These are phyloP conservation scores for Candida incommunis DNA, from an alignment of 805 yeast species.

Conservation along the genomic window DNA sequence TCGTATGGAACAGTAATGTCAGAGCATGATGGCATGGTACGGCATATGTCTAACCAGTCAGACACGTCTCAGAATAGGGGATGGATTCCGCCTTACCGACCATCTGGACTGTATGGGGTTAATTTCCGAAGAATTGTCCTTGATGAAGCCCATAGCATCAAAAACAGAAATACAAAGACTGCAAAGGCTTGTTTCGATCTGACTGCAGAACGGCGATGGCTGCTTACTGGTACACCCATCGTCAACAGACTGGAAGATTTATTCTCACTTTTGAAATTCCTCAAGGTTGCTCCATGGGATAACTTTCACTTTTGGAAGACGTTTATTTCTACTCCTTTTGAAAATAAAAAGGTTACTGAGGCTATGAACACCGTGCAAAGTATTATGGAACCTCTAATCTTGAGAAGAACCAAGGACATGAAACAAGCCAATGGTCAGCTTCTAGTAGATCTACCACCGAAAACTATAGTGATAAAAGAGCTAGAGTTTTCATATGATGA, in stretches of 20 bases:
- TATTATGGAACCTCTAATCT: slow-evolving; percentile 65
- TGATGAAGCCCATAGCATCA: slow-evolving; percentile 84
- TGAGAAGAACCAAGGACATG: slow-evolving; percentile 81
- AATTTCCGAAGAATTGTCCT: slow-evolving; percentile 62
- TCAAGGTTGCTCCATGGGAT: slow-evolving; percentile 81
- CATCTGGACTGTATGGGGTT: slow-evolving; percentile 50
- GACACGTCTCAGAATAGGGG: slow-evolving; percentile 13
- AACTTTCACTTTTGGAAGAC: slow-evolving; percentile 77
- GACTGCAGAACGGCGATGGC: slow-evolving; percentile 60
- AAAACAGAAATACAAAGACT: slow-evolving; percentile 66
- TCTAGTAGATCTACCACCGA: slow-evolving; percentile 62
- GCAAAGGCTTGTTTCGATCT: slow-evolving; percentile 63
- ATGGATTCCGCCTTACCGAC: not conserved
- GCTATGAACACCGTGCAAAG: slow-evolving; percentile 79
- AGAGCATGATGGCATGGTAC: slow-evolving; percentile 43
- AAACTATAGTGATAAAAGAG: slow-evolving; percentile 55
- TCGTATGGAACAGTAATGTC: slow-evolving; percentile 78
- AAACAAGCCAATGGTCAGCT: slow-evolving; percentile 58
- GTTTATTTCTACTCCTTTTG: slow-evolving; percentile 73
- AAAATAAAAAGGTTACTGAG: slow-evolving; percentile 49
- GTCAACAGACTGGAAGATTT: slow-evolving; percentile 80
- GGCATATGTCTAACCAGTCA: slow-evolving; percentile 4
- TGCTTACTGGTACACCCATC: slow-evolving; percentile 86
- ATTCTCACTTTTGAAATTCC: slow-evolving; percentile 58
- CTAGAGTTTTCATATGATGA: slow-evolving; percentile 57